Percentiles rank a stretch among this genome's conserved stretches.
Conservation (phyloP, 2,329 filamentous ascomycete species). For the Fusarium irregulare region DNA sequence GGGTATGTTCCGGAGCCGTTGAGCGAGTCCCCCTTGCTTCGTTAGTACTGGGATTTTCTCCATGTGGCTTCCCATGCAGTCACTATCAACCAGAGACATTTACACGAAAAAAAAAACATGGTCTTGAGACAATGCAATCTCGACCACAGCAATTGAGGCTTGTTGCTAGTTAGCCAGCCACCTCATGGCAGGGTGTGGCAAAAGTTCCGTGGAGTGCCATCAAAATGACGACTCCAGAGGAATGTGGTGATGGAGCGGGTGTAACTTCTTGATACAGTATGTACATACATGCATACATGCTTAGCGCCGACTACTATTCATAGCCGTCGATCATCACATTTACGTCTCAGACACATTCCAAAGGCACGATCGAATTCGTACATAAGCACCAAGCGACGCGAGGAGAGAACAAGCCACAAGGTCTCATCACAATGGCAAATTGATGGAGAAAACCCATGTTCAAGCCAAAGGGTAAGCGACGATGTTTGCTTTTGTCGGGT, state of each 20-base stretch:
- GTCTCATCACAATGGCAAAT: conserved; percentile 19
- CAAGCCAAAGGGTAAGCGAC: conserved; percentile 8
- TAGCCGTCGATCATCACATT: conserved; percentile 29
- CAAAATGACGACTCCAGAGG: conserved; percentile 10
- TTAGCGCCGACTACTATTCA: conserved; percentile 35
- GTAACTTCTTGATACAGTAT: conserved; percentile 19
- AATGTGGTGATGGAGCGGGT: conserved; percentile 31
- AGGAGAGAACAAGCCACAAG: conserved; percentile 31
- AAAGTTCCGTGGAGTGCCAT: conserved; percentile 13
- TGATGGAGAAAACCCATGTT: conserved; percentile 9
- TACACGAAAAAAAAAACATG: conserved; percentile 33
- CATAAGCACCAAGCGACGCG: background rate
- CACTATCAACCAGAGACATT: conserved; percentile 12
- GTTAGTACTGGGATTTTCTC: conserved; percentile 15
- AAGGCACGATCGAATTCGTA: conserved; percentile 4
- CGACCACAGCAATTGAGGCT: conserved; percentile 4
- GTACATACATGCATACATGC: background rate
- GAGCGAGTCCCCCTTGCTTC: conserved; percentile 31
- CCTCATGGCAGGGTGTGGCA: conserved; percentile 36
- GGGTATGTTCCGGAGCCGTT: conserved; percentile 34
- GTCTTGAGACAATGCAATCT: conserved; percentile 31
- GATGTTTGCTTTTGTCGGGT: conserved; percentile 20
- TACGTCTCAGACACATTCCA: conserved; percentile 7
- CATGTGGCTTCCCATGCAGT: conserved; percentile 34
- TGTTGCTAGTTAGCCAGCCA: conserved; percentile 14